Evolutionary conservation across 345 rosid genomes (phyloP), one percentile per base, ranked within the genome.

Genomic region (Pistacia atlantica): DNA sequence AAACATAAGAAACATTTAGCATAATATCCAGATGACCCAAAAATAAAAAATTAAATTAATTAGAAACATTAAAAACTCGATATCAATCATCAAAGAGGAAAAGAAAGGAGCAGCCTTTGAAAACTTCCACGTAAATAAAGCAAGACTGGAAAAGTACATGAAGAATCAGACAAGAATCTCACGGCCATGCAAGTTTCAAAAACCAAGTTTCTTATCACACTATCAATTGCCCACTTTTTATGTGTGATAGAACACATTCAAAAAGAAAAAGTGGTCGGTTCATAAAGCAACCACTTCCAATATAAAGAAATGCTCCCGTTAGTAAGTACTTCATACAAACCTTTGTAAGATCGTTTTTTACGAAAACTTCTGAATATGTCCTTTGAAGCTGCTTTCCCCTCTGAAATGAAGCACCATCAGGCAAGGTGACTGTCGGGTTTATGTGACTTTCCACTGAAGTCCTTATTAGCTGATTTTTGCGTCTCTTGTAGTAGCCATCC

Each of bases 391-490:
- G 83, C 58, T 72, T 82, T 66, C 35, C 74, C 79, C 80, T 80
- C 90, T 13, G 85, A 78, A 74, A 77, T 56, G 76, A 73, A 55
- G 79, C 75, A 63, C 81, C 81, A 61, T 83, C 87, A 82, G 84
- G 77, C 31, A 60, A 31, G 51, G 80, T 33, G 52, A 55, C 72
- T 25, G 82, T 58, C 75, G 72, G 86, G 63, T 80, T 86, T 72
- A 59, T 69, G 65, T 69, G 72, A 78, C 78, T 79, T 72, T 90
- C 91, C 68, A 73, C 31, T 75, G 93, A 78, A 83, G 91, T 84
- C 85, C 98, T 86, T 72, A 93, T 82, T 67, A 92, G 90, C 93
- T 96, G 98, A 80, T 93, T 90, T 83, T 85, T 89, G 65, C 89
- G 86, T 83, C 90, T 90, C 87, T 93, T 96, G 77, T 85, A 93